Conservation (phyloP, 2,329 filamentous ascomycete genomes). For the Orbilia quercus region DNA sequence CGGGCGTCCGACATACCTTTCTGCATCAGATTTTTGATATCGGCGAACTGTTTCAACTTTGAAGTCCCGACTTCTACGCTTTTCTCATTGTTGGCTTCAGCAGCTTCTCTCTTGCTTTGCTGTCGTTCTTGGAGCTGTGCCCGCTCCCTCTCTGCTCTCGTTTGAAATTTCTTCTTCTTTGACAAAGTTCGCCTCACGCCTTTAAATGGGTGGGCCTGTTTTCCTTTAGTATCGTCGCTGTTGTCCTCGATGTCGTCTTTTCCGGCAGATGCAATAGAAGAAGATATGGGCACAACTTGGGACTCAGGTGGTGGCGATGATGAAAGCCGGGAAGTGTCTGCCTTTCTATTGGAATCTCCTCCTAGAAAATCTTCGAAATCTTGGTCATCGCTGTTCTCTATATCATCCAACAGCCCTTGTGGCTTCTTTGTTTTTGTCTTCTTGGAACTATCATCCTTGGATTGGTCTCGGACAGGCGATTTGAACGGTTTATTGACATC, state of each 20-base stretch:
- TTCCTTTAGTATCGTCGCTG: constrained; percentile 12
- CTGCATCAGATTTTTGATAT: background rate
- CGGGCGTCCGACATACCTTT: constrained; percentile 11
- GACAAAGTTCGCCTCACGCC: background rate
- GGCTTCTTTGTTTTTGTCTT: no score
- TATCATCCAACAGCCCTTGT: constrained; percentile 26
- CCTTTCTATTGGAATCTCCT: constrained; percentile 2
- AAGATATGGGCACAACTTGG: background rate
- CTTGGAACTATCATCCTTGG: background rate
- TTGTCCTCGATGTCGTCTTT: constrained; percentile 34
- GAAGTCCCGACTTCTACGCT: background rate
- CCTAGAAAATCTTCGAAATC: constrained; percentile 7
- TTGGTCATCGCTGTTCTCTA: constrained; percentile 34
- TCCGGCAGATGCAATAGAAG: background rate
- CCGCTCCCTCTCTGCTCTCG: constrained; percentile 21
- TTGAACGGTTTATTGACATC: constrained; percentile 45
- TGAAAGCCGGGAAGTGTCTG: background rate
- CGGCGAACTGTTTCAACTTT: constrained; percentile 1
- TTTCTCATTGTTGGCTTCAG: background rate
- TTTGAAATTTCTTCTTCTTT: constrained; percentile 37
- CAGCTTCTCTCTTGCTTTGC: constrained; percentile 10
- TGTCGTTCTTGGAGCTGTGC: constrained; percentile 20
- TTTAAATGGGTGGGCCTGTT: background rate
- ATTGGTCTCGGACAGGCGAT: constrained; percentile 22
- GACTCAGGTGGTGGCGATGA: constrained; percentile 10